Conservation (phyloP, 2,329 filamentous ascomycete genomes). For the Dactylellina parvicollis region DNA sequence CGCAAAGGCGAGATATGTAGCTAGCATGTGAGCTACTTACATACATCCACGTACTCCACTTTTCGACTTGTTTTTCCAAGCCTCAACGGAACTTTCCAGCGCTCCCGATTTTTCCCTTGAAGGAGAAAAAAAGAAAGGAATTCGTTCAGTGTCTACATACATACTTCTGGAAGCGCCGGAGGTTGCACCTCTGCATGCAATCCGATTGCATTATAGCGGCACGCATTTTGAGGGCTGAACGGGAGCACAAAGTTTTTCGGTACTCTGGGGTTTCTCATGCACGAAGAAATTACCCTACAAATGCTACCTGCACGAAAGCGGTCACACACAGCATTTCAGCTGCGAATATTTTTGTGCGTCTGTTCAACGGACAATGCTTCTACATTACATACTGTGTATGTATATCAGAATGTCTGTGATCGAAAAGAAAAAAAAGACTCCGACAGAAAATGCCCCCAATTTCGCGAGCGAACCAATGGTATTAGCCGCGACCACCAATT, state of each 20-base stretch:
- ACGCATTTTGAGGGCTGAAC: constrained; percentile 18
- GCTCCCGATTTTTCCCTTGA: no score
- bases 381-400: no score
- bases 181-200: constrained; percentile 11
- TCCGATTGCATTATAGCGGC: constrained; percentile 6
- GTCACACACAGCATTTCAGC: constrained; percentile 32
- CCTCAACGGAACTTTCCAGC: constrained; percentile 7
- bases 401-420: constrained; percentile 1
- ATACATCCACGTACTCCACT: no score
- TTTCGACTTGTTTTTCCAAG: constrained; percentile 1
- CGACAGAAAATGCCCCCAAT: constrained; percentile 26
- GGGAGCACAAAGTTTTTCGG: constrained; percentile 15
- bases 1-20: constrained; percentile 16
- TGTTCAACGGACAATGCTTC: neutral
- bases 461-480: constrained; percentile 28
- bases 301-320: constrained; percentile 33
- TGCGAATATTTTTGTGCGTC: constrained; percentile 29
- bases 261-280: constrained; percentile 20
- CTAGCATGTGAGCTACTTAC: neutral
- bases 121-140: no score
- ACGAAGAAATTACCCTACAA: constrained; percentile 33
- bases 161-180: constrained; percentile 34
- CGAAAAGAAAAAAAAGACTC: neutral
- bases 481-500: constrained; percentile 33
- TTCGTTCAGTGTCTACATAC: neutral